Evolutionary conservation across 139 green algal species (phyloP), one percentile per base, ranked within the genome.

Genomic region (Chlamydomonas schloesseri): DNA sequence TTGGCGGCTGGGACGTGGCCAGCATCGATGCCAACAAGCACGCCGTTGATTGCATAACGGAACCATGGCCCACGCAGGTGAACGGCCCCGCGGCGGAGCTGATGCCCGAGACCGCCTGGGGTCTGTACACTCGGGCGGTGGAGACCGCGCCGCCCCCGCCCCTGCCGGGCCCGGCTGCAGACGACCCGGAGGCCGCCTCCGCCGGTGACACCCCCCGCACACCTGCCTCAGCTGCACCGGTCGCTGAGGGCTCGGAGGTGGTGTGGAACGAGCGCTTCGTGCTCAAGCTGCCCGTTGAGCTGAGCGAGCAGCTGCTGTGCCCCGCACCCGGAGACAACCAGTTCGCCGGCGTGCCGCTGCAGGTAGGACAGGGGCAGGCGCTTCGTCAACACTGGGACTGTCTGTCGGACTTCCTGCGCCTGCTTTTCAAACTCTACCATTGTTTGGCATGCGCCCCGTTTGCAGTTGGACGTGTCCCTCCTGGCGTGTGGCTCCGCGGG

Each of bases 241-340:
- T 21, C 62, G 11, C 62, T 21, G 62, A 3, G 17, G 21, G 17
- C 73, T 34, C 20, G 26, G 57, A 81, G 24, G 81, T 93, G 34
- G 23, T 42, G 0, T 96, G 93, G 93, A 33, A 84, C 36, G 93
- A 96, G 88, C 90, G 92, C 14, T 93, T 96, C 58, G 71, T 95
- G 58, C 71, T 96, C 33, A 73, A 88, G 26, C 87, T 96, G 64
- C 93, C 90, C 14, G 50, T 77, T 33, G 84, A 82, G 62, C 82
- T 93, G 24, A 79, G 69, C 53, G 90, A 93, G 71, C 86, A 91
- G 82, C 84, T 93, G 77, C 77, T 93, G 47, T 83, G 71, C 20
- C 90, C 90, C 47, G 88, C 88, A 2, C 88, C 88, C 2, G 90
- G 88, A 4, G 90, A 91, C 67, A 92, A 93, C 77, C 90, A 87